A percentile compares a stretch with the other conserved stretches of the same genome.
These are phyloP conservation scores for Sporothrix brasiliensis DNA, from an alignment of 2,329 filamentous ascomycete genomes.

Conservation along the genomic window DNA sequence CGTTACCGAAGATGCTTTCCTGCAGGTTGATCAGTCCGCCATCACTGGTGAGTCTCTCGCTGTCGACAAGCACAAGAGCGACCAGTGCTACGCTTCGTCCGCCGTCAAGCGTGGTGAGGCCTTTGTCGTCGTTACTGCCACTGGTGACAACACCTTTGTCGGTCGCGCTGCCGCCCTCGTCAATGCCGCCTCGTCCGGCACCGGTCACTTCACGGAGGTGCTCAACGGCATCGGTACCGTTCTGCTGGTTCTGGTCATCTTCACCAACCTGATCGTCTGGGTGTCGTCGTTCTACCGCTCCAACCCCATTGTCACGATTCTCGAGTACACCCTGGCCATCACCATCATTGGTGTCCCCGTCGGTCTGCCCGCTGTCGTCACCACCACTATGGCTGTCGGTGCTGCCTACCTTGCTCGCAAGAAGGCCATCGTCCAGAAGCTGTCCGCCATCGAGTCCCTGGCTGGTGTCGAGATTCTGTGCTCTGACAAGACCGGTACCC, in stretches of 20 bases:
- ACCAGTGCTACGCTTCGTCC: slow-evolving; percentile 82
- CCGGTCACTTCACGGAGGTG: slow-evolving; percentile 88
- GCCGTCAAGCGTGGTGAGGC: slow-evolving; percentile 89
- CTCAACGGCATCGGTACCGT: slow-evolving; percentile 84
- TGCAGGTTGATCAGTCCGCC: slow-evolving; percentile 89
- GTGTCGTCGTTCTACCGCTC: slow-evolving; percentile 85
- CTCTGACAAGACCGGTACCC: slow-evolving; percentile 90
- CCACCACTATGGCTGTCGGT: slow-evolving; percentile 93
- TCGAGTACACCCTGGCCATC: slow-evolving; percentile 83
- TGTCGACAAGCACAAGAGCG: slow-evolving; percentile 82
- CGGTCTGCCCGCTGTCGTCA: slow-evolving; percentile 89
- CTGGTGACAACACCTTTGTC: slow-evolving; percentile 88
- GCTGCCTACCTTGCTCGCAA: slow-evolving; percentile 90
- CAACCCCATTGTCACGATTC: slow-evolving; percentile 75
- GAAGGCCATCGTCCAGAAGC: slow-evolving; percentile 90
- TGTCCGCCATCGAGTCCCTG: slow-evolving; percentile 87
- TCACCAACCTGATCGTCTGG: slow-evolving; percentile 83
- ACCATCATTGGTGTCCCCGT: slow-evolving; percentile 92
- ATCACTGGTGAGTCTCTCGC: slow-evolving; percentile 91
- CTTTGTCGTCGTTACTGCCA: slow-evolving; percentile 78
- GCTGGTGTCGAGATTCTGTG: slow-evolving; percentile 92
- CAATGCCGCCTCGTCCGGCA: slow-evolving; percentile 70
- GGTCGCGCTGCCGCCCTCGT: slow-evolving; percentile 86
- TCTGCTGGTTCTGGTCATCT: slow-evolving; percentile 76
- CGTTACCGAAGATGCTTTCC: slow-evolving; percentile 78